Evolutionary conservation across 1,284 basidiomycete genomes (phyloP).

Genomic region (Pseudozyma tsukubaensis): DNA sequence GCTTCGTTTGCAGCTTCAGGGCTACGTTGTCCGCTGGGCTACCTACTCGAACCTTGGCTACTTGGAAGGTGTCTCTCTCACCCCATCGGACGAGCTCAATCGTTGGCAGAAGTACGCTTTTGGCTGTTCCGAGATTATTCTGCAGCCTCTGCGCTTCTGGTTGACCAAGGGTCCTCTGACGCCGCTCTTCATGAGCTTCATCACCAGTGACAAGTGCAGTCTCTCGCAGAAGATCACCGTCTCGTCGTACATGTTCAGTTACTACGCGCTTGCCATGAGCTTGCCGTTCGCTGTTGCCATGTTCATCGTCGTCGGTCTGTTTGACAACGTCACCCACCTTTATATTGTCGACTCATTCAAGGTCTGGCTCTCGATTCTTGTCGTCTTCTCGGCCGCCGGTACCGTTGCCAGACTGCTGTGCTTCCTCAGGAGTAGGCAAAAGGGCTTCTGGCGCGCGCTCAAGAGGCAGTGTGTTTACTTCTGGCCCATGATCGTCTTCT

Average conservation of each 20-base stretch:
- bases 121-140: slow-evolving; percentile 72
- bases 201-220: slow-evolving; percentile 28
- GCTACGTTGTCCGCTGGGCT: slow-evolving; percentile 84
- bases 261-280: slow-evolving; percentile 82
- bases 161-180: slow-evolving; percentile 80
- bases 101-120: slow-evolving; percentile 89
- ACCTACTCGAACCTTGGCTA: slow-evolving; percentile 83
- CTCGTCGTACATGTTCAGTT: slow-evolving; percentile 77
- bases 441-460: slow-evolving; percentile 73
- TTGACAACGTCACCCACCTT: slow-evolving; percentile 76
- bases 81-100: slow-evolving; percentile 80
- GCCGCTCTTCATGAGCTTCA: slow-evolving; percentile 76
- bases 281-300: slow-evolving; percentile 77
- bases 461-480: slow-evolving; percentile 80
- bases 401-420: slow-evolving; percentile 79
- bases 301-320: slow-evolving; percentile 78
- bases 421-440: slow-evolving; percentile 80
- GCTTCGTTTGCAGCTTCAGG: slow-evolving; percentile 68
- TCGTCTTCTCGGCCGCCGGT: slow-evolving; percentile 80
- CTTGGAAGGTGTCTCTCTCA: slow-evolving; percentile 84
- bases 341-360: slow-evolving; percentile 74
- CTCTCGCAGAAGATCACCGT: slow-evolving; percentile 78
- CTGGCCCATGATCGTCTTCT: slow-evolving; percentile 72
- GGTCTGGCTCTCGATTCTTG: slow-evolving; percentile 80
- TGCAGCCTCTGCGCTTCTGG: slow-evolving; percentile 74